Evolutionary conservation across 257 asterid species (phyloP).

Genomic region (Ajuga chamaepitys): DNA sequence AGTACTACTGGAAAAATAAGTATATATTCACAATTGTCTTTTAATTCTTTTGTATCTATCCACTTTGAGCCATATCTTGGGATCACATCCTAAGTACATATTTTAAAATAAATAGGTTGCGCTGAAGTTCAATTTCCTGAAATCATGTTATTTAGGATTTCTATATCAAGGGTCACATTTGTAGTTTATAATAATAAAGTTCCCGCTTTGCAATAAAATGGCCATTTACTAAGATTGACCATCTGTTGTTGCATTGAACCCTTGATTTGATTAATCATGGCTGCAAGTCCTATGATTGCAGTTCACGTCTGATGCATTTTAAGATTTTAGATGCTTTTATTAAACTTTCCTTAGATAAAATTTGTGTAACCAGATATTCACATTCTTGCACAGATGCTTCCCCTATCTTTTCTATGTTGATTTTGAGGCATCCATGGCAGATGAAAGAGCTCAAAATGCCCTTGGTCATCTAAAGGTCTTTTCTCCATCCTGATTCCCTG

Average conservation of each 20-base stretch:
- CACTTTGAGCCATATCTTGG: background rate
- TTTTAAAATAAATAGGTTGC: background rate
- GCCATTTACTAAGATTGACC: background rate
- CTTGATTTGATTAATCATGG: background rate
- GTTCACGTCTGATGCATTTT: background rate
- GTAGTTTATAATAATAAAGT: background rate
- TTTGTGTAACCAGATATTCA: conserved; percentile 9
- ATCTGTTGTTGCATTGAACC: background rate
- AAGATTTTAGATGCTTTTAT: background rate
- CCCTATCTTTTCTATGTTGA: conserved; percentile 97
- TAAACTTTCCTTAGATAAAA: background rate
- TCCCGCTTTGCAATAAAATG: background rate
- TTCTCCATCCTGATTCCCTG: background rate
- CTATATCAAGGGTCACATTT: background rate
- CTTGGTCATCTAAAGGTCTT: conserved; percentile 79
- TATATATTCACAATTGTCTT: background rate
- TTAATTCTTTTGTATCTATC: background rate
- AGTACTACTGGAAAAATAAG: background rate
- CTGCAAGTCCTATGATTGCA: background rate
- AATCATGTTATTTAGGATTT: background rate
- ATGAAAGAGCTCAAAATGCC: conserved; percentile 96
- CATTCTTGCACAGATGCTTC: conserved; percentile 53
- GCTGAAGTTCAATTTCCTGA: background rate
- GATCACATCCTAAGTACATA: background rate
- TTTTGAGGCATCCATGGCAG: conserved; percentile 99